phyloP scores from a whole-genome alignment of 2,329 filamentous ascomycete species.

The Nectriaceae sp. region DNA sequence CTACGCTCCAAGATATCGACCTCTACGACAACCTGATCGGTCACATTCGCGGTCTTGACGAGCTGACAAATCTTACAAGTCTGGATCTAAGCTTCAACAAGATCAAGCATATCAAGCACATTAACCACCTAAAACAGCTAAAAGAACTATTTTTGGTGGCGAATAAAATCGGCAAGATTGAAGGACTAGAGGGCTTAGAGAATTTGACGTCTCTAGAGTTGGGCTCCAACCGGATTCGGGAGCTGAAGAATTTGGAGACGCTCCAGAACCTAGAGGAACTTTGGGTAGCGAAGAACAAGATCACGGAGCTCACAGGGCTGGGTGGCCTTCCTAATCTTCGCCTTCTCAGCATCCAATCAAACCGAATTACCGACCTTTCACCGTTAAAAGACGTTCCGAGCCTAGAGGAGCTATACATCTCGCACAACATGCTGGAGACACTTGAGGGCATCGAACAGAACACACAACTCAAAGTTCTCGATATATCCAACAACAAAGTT shows the following conservation, averaged over 20 bases:
- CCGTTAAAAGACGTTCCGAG: conserved; percentile 73
- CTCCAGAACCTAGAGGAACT: conserved; percentile 80
- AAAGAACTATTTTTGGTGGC: conserved; percentile 90
- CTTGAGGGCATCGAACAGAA: conserved; percentile 73
- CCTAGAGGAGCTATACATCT: conserved; percentile 93
- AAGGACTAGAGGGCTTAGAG: conserved; percentile 74
- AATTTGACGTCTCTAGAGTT: conserved; percentile 84
- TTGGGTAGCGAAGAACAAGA: conserved; percentile 97
- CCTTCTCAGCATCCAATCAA: conserved; percentile 92
- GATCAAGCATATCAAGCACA: conserved; percentile 95
- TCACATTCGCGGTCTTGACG: conserved; percentile 81
- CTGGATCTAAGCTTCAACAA: conserved; percentile 98
- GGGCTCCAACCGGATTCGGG: conserved; percentile 86
- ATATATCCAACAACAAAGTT: conserved; percentile 88
- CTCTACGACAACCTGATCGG: conserved; percentile 95
- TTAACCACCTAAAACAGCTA: conserved; percentile 75
- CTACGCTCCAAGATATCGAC: conserved; percentile 79
- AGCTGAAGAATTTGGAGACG: conserved; percentile 82
- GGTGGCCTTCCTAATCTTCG: conserved; percentile 75
- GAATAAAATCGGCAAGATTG: conserved; percentile 89
- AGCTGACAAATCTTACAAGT: conserved; percentile 71
- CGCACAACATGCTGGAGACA: conserved; percentile 84
- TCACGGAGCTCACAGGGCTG: conserved; percentile 78
- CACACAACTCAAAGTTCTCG: conserved; percentile 71
- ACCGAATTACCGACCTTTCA: conserved; percentile 78